These are phyloP conservation scores for Daldinia eschscholtzii DNA, from an alignment of 2,329 filamentous ascomycete genomes.

Conservation along the genomic window DNA sequence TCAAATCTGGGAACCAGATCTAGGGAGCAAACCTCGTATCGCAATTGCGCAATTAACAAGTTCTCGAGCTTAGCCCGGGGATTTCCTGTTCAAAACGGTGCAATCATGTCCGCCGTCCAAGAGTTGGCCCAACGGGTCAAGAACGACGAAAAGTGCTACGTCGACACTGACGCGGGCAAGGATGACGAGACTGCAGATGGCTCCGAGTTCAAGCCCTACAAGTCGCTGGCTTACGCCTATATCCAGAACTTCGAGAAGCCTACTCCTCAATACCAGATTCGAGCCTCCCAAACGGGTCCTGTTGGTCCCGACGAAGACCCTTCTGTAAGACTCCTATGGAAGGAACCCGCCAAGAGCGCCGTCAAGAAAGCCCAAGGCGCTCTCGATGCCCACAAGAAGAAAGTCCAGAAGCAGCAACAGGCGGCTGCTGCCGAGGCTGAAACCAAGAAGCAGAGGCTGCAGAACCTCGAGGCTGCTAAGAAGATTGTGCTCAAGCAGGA, in stretches of 20 bases:
- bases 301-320: conserved; percentile 73
- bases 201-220: conserved; percentile 81
- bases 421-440: conserved; percentile 78
- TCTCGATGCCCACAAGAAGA: conserved; percentile 83
- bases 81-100: neutral
- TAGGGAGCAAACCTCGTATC: neutral
- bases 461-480: conserved; percentile 83
- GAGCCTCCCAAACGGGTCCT: conserved; percentile 74
- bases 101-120: conserved; percentile 60
- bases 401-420: conserved; percentile 82
- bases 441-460: conserved; percentile 76
- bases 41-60: neutral
- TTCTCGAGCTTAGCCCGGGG: neutral
- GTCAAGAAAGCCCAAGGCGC: conserved; percentile 86
- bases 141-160: conserved; percentile 69
- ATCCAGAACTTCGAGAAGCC: conserved; percentile 73
- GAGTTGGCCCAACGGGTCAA: conserved; percentile 66
- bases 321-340: conserved; percentile 76
- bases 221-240: conserved; percentile 82
- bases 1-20: conserved; percentile 6
- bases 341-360: conserved; percentile 84
- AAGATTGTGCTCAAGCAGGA: conserved; percentile 80
- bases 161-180: conserved; percentile 83
- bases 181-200: conserved; percentile 77
- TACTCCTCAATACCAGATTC: conserved; percentile 74